Base-by-base conservation (phyloP, 176 grass and related monocot species). In the Tillandsia fasciculata region DNA sequence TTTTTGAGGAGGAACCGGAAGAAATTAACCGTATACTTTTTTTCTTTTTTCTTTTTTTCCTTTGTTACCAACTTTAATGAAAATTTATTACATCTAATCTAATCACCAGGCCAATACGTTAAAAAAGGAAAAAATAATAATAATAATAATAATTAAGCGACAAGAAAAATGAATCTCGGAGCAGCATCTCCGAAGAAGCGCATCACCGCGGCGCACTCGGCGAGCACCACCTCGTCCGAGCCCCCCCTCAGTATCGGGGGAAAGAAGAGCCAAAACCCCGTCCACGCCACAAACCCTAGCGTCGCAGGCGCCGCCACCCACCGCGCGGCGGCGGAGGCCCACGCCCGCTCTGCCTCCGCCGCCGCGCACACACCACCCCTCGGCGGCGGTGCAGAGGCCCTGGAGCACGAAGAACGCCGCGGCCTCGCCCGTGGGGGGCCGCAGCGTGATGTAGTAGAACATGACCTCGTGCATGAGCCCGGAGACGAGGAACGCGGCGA, bases 401-500 rank as follows among this genome's bases (percentile, higher is more conserved):
- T 73, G 53, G 71, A 73, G 5, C 15, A 50, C 9, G 53, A 73
- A 63, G 71, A 73, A 73, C 26, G 71, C 53, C 8, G 71, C 63
- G 3, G 10, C 56, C 54, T 73, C 56, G 29, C 71, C 71, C 10
- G 54, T 63, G 54, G 71, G 71, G 13, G 27, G 14, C 29, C 13
- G 17, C 4, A 73, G 2, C 14, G 71, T 73, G 15, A 63, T 0
- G 29, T 73, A 73, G 26, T n/a, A 73, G 28, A 73, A 63, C 10
- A 63, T 63, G 14, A 61, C 29, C 54, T 73, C 71, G 71, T 73
- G 71, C 71, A 73, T 73, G 10, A 73, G 71, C 33, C 71, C 71
- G 53, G 71, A 73, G 6, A 73, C 71, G 9, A 73, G 71, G 56
- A 73, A 73, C 15, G 54, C 11, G 12, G 71, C 71, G n/a, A 73